Conservation (phyloP, 2,329 filamentous ascomycete species). For the Fusarium falciforme region DNA sequence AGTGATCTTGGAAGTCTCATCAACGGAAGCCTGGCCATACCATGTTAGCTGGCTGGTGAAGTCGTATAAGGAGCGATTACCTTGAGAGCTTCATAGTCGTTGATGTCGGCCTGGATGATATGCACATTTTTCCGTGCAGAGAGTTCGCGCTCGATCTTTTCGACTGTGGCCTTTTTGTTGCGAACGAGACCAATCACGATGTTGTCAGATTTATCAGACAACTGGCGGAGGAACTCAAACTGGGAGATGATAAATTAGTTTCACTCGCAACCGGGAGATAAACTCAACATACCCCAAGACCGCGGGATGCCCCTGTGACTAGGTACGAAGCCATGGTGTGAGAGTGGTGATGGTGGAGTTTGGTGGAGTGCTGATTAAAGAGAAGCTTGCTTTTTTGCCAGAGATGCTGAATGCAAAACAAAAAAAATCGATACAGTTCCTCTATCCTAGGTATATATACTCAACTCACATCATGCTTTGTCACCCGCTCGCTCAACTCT, state of each 20-base stretch:
- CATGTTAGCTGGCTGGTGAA: neutral
- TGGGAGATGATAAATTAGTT: neutral
- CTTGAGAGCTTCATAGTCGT: conserved; percentile 12
- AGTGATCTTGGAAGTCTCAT: conserved; percentile 47
- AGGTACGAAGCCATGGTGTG: conserved; percentile 29
- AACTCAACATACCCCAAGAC: conserved; percentile 17
- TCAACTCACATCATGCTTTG: neutral
- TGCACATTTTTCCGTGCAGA: conserved; percentile 42
- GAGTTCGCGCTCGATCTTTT: conserved; percentile 48
- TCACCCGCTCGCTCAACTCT: neutral
- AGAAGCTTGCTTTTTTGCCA: neutral
- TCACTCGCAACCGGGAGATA: neutral
- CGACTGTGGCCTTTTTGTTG: conserved; percentile 53
- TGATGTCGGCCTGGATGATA: conserved; percentile 24
- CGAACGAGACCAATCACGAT: conserved; percentile 58
- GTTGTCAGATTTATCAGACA: conserved; percentile 55
- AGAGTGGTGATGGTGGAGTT: neutral
- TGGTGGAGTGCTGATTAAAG: too few species aligned
- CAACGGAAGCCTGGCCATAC: conserved; percentile 24
- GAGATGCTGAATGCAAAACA: neutral
- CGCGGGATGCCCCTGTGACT: conserved; percentile 34
- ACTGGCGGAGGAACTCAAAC: conserved; percentile 52
- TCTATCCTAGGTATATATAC: neutral
- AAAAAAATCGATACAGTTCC: neutral
- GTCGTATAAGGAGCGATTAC: neutral